Evolutionary conservation across 208 protist species (phyloP).

Genomic region (Crithidia expoeki): DNA sequence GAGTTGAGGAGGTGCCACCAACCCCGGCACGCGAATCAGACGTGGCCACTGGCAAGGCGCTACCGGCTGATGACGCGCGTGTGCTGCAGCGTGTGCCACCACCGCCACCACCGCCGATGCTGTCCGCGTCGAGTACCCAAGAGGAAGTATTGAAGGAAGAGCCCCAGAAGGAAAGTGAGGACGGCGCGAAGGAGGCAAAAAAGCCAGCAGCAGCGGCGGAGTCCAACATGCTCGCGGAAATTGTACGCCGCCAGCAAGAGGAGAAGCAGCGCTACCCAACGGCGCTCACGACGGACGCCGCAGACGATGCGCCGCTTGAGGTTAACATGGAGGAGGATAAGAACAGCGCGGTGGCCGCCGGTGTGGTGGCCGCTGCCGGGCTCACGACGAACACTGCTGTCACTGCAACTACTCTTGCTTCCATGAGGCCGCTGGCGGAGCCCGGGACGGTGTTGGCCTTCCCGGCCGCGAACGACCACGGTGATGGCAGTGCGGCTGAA

Average conservation of each 20-base stretch:
- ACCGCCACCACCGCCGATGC: slow-evolving; percentile 20
- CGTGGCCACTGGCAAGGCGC: slow-evolving; percentile 2
- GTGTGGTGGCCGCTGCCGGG: background rate
- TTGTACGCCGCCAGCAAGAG: slow-evolving; percentile 22
- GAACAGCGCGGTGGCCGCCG: background rate
- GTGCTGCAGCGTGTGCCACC: slow-evolving; percentile 38
- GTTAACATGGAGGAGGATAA: slow-evolving; percentile 23
- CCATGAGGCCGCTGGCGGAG: slow-evolving; percentile 5
- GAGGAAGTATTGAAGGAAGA: background rate
- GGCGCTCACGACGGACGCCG: slow-evolving; percentile 19
- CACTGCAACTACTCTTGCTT: background rate
- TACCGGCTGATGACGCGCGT: slow-evolving; percentile 29
- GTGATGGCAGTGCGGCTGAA: background rate
- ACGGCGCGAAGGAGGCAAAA: slow-evolving; percentile 3
- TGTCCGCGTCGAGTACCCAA: background rate
- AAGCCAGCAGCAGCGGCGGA: slow-evolving; percentile 3
- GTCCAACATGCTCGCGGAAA: slow-evolving; percentile 20
- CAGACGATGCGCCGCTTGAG: slow-evolving; percentile 22
- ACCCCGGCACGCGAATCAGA: slow-evolving; percentile 19
- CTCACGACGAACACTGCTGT: background rate
- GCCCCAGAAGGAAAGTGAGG: background rate
- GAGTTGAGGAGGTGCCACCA: slow-evolving; percentile 40
- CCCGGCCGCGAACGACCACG: background rate
- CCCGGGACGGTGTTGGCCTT: background rate
- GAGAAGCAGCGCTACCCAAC: slow-evolving; percentile 31